Evolutionary conservation across 2,329 filamentous ascomycete genomes (phyloP).

Genomic region (Aureobasidium lini): DNA sequence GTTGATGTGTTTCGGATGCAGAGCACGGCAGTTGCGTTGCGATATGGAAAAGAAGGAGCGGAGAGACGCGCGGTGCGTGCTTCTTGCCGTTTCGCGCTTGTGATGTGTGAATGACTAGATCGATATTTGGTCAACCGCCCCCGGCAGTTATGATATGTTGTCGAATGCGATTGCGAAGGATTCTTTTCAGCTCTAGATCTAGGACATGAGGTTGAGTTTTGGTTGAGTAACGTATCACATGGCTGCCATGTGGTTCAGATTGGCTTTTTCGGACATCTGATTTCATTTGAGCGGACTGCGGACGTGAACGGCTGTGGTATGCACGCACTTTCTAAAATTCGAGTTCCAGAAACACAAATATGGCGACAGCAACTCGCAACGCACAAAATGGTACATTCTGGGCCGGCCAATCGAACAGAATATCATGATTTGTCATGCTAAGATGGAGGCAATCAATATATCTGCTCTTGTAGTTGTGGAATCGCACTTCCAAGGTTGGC

Average conservation of each 20-base stretch:
- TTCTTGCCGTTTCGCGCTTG: neutral
- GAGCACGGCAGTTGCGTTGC: constrained; percentile 9
- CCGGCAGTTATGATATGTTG: neutral
- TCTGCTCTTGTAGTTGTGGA: too few species aligned
- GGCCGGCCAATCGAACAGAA: too few species aligned
- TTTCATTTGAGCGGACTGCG: neutral
- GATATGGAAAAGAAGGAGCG: neutral
- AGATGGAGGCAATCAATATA: too few species aligned
- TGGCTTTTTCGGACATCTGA: neutral
- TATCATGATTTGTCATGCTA: too few species aligned
- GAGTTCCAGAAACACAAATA: neutral
- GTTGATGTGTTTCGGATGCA: neutral
- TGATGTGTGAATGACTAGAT: neutral
- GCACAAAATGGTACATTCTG: too few species aligned
- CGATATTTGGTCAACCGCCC: neutral
- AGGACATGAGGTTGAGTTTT: neutral
- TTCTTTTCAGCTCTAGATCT: too few species aligned
- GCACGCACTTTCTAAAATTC: neutral
- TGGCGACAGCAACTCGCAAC: too few species aligned
- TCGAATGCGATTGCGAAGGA: too few species aligned
- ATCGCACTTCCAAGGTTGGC: too few species aligned
- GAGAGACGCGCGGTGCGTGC: neutral
- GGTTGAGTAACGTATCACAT: neutral
- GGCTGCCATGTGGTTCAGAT: neutral
- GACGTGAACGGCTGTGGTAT: neutral